Evolutionary conservation across 1,284 basidiomycete species (phyloP).

Genomic region (Cryptococcus floricola): DNA sequence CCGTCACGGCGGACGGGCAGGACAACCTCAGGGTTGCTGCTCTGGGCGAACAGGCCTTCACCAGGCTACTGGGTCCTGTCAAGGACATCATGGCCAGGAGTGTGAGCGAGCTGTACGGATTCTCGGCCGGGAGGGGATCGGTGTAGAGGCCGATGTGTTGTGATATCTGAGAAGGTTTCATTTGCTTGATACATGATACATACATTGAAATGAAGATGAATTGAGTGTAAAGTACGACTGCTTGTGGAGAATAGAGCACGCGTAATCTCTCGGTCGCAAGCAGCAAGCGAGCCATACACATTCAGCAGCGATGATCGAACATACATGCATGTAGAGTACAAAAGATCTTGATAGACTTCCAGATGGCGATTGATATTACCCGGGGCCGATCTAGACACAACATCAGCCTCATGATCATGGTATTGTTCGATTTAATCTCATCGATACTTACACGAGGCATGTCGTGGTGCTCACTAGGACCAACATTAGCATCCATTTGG

Average conservation of each 20-base stretch:
- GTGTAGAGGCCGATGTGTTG: neutral
- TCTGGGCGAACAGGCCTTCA: slow-evolving; percentile 89
- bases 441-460: slow-evolving; percentile 38
- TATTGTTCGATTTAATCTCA: neutral
- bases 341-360: neutral
- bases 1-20: slow-evolving; percentile 67
- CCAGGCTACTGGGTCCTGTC: slow-evolving; percentile 80
- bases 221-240: no score
- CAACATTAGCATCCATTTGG: neutral
- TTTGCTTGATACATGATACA: neutral
- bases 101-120: slow-evolving; percentile 48
- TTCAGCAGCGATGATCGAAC: no score
- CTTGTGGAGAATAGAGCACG: no score
- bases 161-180: neutral
- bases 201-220: no score
- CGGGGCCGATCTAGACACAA: slow-evolving; percentile 18
- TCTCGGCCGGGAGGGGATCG: slow-evolving; percentile 18
- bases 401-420: neutral
- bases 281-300: no score
- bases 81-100: slow-evolving; percentile 51
- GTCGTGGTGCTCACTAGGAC: slow-evolving; percentile 43
- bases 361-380: slow-evolving; percentile 8
- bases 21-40: slow-evolving; percentile 84
- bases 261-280: no score
- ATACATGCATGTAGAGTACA: neutral